These are phyloP conservation scores for Fusarium burgessii DNA, from an alignment of 2,329 filamentous ascomycete genomes.

Conservation along the genomic window DNA sequence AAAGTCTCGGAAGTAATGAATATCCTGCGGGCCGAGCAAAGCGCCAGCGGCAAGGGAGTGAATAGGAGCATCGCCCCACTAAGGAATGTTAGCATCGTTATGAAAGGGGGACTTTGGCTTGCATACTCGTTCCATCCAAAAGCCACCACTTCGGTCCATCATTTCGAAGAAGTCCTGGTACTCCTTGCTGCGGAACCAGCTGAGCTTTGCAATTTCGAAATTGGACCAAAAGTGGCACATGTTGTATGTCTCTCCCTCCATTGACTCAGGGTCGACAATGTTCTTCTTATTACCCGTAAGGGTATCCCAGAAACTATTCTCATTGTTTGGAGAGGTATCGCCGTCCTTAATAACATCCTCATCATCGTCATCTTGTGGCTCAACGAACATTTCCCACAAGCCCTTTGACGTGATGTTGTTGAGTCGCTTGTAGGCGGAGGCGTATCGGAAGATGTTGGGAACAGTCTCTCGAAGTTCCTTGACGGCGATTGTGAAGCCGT, in stretches of 20 bases:
- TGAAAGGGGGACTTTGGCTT: constrained; percentile 10
- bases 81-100: constrained; percentile 42
- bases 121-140: constrained; percentile 96
- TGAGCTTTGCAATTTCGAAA: constrained; percentile 94
- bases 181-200: constrained; percentile 96
- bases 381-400: constrained; percentile 98
- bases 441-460: constrained; percentile 98
- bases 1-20: constrained; percentile 99
- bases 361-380: constrained; percentile 74
- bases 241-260: constrained; percentile 99
- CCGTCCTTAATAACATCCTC: constrained; percentile 72
- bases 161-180: constrained; percentile 99
- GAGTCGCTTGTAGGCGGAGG: constrained; percentile 94
- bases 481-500: constrained; percentile 98
- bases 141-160: constrained; percentile 98
- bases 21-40: constrained; percentile 82
- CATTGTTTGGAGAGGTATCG: constrained; percentile 73
- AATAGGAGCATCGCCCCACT: constrained; percentile 99
- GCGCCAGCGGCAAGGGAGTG: constrained; percentile 96
- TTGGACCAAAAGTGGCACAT: constrained; percentile 99
- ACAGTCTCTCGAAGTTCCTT: constrained; percentile 98
- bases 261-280: constrained; percentile 88
- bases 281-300: constrained; percentile 77
- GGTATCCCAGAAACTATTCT: constrained; percentile 84
- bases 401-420: constrained; percentile 93